These are phyloP conservation scores for Paulownia fortunei DNA, from an alignment of 257 asterid genomes.

Conservation along the genomic window DNA sequence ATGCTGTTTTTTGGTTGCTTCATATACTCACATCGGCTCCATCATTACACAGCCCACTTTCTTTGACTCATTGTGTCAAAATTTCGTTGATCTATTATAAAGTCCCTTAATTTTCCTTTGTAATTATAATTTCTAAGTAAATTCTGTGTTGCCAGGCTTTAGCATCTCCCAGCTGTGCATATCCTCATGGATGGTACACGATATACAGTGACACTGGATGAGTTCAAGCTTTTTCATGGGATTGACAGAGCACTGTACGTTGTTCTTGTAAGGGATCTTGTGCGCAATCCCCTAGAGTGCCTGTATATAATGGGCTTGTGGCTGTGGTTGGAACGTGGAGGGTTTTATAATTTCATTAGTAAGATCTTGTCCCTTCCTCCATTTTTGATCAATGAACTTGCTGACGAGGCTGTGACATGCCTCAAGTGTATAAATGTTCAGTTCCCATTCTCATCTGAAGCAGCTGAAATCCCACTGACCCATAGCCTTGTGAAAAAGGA, in stretches of 20 bases:
- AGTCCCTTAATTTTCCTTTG: not conserved
- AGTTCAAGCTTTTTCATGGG: slow-evolving; percentile 49
- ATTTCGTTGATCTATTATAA: not conserved
- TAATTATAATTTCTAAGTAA: not conserved
- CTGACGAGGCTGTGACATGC: slow-evolving; percentile 69
- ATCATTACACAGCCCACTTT: not conserved
- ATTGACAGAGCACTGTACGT: slow-evolving; percentile 57
- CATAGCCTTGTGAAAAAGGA: slow-evolving; percentile 39
- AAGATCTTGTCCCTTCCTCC: slow-evolving; percentile 49
- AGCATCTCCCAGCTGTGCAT: not conserved
- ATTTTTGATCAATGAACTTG: slow-evolving; percentile 49
- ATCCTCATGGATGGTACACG: slow-evolving; percentile 40
- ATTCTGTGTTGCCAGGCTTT: slow-evolving; percentile 43
- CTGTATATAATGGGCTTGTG: slow-evolving; percentile 63
- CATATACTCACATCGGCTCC: not conserved
- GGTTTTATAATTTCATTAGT: slow-evolving; percentile 35
- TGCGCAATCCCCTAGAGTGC: slow-evolving; percentile 55
- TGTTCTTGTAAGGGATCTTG: slow-evolving; percentile 53
- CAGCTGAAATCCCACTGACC: slow-evolving; percentile 60
- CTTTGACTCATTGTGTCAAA: not conserved
- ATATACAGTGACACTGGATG: slow-evolving; percentile 36
- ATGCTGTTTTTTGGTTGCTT: slow-evolving; percentile 1
- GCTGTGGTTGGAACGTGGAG: slow-evolving; percentile 68
- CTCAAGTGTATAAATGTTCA: slow-evolving; percentile 42
- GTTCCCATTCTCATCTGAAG: slow-evolving; percentile 29